Evolutionary conservation across 2,329 filamentous ascomycete genomes (phyloP), one percentile per base, ranked within the genome.

Genomic region (Sordariomycetes sp.): DNA sequence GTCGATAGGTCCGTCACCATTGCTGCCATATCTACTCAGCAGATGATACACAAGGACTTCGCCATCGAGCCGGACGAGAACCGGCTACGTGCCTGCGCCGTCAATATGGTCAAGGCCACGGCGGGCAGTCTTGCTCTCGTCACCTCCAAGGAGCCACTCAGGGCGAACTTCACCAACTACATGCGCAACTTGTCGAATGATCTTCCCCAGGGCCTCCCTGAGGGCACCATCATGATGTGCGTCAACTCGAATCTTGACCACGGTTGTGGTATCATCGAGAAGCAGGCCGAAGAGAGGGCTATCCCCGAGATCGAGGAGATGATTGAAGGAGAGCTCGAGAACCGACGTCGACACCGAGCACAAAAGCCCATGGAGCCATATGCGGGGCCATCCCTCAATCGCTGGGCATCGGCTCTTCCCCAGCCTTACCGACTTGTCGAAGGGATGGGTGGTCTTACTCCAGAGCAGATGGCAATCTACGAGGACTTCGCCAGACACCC

Each of bases 1-100:
- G 95, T 99, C 16, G 95, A 99, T 70, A 84, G 94, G 58, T 99
- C 94, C 2, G 93, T 99, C 46, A 97, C 95, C 0, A 99, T 99
- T 69, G 94, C 94, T 53, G 93, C 93, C 1, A 97, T 99, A 60
- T 96, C 93, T 2, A 97, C 95, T 0, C 88, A 91, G 61, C 91
- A 97, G 71, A 89, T 99, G 73, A 89, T 99, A 50, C 86, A 89
- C 65, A 99, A 99, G 70, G 94, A 99, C 69, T 99, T 97, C 68
- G 88, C 90, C 0, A 95, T 92, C 58, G 95, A 99, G 67, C 84
- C 87, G 2, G 91, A 97, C 66, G 90, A 96, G 72, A 89, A 89
- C 63, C 88, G 90, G 61, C 81, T 97, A 58, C 87, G 91, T 57
- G 88, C 86, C 55, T 89, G 92, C 35, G 93, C 94, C 3, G 86